Evolutionary conservation across 352 stramenopile species (phyloP), one percentile per base, ranked within the genome.

Genomic region (Phytophthora niederhauseri): DNA sequence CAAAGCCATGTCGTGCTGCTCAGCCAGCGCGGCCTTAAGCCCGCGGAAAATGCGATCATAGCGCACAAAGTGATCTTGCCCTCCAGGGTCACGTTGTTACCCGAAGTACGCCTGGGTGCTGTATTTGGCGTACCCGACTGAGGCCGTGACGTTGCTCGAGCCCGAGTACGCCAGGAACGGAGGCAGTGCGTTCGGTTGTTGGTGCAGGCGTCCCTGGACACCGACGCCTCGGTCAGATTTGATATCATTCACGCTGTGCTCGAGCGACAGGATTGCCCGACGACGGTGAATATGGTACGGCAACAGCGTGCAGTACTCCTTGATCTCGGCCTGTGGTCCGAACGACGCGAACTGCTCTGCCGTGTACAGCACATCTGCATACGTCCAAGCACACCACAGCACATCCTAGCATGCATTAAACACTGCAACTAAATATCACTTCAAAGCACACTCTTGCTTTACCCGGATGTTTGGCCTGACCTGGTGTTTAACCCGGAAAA

Each of bases 81-180:
- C n/a, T n/a, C n/a, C n/a, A n/a, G n/a, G n/a, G n/a, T n/a, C n/a
- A n/a, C n/a, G n/a, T n/a, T n/a, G n/a, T n/a, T n/a, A n/a, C n/a
- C n/a, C n/a, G n/a, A n/a, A n/a, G n/a, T n/a, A n/a, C n/a, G n/a
- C n/a, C n/a, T n/a, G n/a, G n/a, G n/a, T n/a, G n/a, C n/a, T n/a
- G n/a, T n/a, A n/a, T n/a, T n/a, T n/a, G n/a, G 78, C 91, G 73
- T 94, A 97, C 52, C 97, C 89, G 6, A 94, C 58, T 2, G 75
- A 66, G 17, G 61, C 74, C n/a, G 77, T 46, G 59, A 90, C 69
- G 45, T 76, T 76, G 50, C 69, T 64, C 3, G 69, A 64, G 19
- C 51, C 69, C 14, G 69, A 61, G 45, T 82, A 90, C 57, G 80
- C 77, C 14, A 80, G 77, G 48, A 76, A 76, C 19, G 78, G 86